Conservation (phyloP, 768 basidiomycete genomes). For the Macrolepiota dolichaula region DNA sequence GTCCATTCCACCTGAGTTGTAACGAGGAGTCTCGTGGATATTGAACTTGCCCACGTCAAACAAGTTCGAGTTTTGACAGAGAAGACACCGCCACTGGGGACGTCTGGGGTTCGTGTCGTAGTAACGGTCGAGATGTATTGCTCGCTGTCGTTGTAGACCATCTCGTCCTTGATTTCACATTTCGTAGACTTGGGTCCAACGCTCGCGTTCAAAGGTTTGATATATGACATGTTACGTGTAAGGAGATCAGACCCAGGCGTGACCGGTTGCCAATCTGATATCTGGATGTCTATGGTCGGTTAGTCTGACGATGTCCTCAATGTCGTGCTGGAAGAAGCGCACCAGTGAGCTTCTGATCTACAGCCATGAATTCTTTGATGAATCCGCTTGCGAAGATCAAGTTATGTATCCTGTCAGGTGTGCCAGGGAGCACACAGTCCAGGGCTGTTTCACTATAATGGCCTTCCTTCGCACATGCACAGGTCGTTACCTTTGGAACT, state of each 20-base stretch:
- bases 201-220: slow-evolving; percentile 84
- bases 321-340: slow-evolving; percentile 22
- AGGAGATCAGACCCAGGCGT: slow-evolving; percentile 63
- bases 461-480: slow-evolving; percentile 68
- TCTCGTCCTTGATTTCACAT: slow-evolving; percentile 92
- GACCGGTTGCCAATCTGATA: slow-evolving; percentile 88
- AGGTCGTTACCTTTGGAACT: slow-evolving; percentile 59
- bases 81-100: slow-evolving; percentile 92
- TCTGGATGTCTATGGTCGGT: slow-evolving; percentile 73
- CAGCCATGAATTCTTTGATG: slow-evolving; percentile 88
- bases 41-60: slow-evolving; percentile 86
- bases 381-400: slow-evolving; percentile 96
- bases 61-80: slow-evolving; percentile 93
- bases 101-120: slow-evolving; percentile 90
- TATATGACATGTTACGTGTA: slow-evolving; percentile 90
- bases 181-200: slow-evolving; percentile 95
- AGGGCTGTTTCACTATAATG: slow-evolving; percentile 76
- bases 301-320: background rate
- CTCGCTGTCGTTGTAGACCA: slow-evolving; percentile 75
- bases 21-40: slow-evolving; percentile 76
- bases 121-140: slow-evolving; percentile 81
- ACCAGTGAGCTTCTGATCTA: slow-evolving; percentile 90
- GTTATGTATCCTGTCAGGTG: slow-evolving; percentile 94
- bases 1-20: slow-evolving; percentile 96
- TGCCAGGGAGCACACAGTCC: slow-evolving; percentile 79